phyloP scores from a whole-genome alignment of 805 yeast species.

The Blastobotrys terrestris region DNA sequence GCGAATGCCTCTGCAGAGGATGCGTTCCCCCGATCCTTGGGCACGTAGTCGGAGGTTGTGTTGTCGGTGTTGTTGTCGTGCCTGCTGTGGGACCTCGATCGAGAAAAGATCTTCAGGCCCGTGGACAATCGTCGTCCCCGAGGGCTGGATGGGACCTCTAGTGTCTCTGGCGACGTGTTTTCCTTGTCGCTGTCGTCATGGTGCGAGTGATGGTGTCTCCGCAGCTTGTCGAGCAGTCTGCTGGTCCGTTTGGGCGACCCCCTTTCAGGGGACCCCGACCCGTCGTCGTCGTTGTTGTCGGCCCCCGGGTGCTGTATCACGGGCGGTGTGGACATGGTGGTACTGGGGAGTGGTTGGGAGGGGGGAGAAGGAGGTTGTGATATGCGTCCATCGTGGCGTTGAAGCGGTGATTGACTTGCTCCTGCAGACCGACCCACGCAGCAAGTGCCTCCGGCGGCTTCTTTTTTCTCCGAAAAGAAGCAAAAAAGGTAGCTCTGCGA shows the following conservation, averaged over 20 bases:
- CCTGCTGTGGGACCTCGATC: conserved; percentile 1
- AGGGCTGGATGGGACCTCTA: neutral
- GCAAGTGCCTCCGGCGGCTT: too few species aligned
- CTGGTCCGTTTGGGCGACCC: neutral
- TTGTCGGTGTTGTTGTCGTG: neutral
- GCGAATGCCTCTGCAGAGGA: neutral
- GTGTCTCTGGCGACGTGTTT: conserved; percentile 1
- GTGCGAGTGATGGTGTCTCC: too few species aligned
- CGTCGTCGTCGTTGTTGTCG: too few species aligned
- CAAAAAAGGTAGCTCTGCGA: too few species aligned
- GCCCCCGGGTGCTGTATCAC: neutral
- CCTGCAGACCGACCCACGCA: neutral
- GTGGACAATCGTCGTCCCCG: neutral
- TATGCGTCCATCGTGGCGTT: neutral
- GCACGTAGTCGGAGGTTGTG: neutral
- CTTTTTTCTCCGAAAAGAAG: too few species aligned
- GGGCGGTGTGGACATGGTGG: neutral
- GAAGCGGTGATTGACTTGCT: neutral
- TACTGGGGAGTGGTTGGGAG: too few species aligned
- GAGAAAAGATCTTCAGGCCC: neutral
- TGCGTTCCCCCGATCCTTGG: neutral
- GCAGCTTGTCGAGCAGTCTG: neutral
- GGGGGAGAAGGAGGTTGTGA: too few species aligned
- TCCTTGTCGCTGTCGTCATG: neutral
- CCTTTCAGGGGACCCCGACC: too few species aligned